Base-by-base conservation (phyloP, 441 rosid species). In the Populus hybrid region DNA sequence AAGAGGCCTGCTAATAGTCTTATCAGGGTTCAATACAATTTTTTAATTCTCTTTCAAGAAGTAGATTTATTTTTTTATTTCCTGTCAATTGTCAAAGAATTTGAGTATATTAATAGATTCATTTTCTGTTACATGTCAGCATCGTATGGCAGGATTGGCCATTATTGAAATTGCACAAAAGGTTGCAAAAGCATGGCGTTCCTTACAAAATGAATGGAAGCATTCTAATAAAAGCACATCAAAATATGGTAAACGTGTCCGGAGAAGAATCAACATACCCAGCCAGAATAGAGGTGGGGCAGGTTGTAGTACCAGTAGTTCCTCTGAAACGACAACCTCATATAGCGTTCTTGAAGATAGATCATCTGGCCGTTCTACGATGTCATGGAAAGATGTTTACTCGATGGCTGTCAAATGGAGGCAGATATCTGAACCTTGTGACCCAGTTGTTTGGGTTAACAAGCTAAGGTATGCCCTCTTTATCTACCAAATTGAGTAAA, bases 71-170 rank as follows among this genome's bases (percentile, higher is more conserved):
- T 40, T n/a, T 76, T 32, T 46, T 72, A 28, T 26, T 81, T 71
- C 75, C 72, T 14, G 16, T 38, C 42, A 46, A 46, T 42, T 23
- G 19, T 72, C 73, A 70, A 9, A 53, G 32, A 46, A 46, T 68
- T 67, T 80, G 63, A 71, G 69, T 71, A 53, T 72, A 67, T 78
- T 69, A 79, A 73, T 75, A 65, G 68, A 14, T 75, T 69, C 61
- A 24, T 82, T 72, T 86, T 85, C 61, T 83, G 69, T 84, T 84
- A 21, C 83, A 77, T 74, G 46, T 69, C 93, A 96, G 98, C 98
- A 94, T 76, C 99, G 98, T 65, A 96, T 96, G 99, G 99, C 99
- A 72, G 99, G 99, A 84, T 87, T 96, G 79, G 99, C 98, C 78
- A 96, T 90, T 71, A 85, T 96, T 72, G 98, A 94, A 82, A 91